phyloP scores from a whole-genome alignment of 257 asterid species.

The Capsicum pubescens region DNA sequence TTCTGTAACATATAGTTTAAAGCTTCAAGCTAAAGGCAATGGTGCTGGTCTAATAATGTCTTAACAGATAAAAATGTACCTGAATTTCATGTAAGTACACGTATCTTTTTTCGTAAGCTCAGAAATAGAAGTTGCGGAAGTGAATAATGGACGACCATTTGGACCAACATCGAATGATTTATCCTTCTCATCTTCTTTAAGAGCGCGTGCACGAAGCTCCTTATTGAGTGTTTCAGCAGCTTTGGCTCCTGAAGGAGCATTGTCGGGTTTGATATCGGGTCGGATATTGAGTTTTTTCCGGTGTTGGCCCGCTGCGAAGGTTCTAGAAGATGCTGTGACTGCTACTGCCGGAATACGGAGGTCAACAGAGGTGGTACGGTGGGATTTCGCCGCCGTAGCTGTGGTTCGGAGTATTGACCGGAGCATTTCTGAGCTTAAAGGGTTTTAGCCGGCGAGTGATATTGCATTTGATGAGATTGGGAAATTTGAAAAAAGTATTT shows the following conservation, averaged over 20 bases:
- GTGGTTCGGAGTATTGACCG: constrained; percentile 73
- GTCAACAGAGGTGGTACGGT: neutral
- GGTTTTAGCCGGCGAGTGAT: constrained; percentile 16
- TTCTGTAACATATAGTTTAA: too few relatives aligned
- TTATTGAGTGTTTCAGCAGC: constrained; percentile 52
- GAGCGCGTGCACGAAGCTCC: constrained; percentile 70
- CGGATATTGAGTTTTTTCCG: constrained; percentile 43
- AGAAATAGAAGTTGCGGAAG: constrained; percentile 58
- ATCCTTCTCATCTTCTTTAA: constrained; percentile 71
- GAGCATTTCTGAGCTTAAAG: constrained; percentile 42
- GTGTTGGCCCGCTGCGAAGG: constrained; percentile 54
- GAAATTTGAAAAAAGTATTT: neutral
- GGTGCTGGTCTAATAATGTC: neutral
- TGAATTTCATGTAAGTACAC: constrained; percentile 71
- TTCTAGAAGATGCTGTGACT: constrained; percentile 43
- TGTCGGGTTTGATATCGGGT: constrained; percentile 46
- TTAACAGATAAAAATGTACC: constrained; percentile 42
- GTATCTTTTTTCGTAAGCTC: constrained; percentile 57
- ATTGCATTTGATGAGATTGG: neutral
- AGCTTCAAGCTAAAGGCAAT: too few relatives aligned
- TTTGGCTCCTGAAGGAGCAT: constrained; percentile 35
- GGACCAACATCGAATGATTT: constrained; percentile 80
- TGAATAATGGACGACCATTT: constrained; percentile 80
- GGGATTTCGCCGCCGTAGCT: constrained; percentile 33
- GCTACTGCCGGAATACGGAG: constrained; percentile 36